Conservation (phyloP, 306 rosid genomes). For the Prunus mongolica region DNA sequence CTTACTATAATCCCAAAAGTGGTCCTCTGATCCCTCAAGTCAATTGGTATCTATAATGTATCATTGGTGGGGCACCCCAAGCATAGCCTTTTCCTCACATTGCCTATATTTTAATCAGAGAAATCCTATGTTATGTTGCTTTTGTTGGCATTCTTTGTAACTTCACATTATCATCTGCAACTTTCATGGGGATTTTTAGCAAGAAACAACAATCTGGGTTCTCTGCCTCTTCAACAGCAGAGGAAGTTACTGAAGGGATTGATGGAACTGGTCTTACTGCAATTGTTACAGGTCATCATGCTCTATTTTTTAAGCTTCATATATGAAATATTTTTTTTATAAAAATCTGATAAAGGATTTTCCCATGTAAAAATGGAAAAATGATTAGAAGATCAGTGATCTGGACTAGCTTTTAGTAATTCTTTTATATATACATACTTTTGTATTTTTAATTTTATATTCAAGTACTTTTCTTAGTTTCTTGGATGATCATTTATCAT, state of each 20-base stretch:
- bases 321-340: too few relatives aligned
- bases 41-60: not conserved
- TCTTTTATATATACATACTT: not conserved
- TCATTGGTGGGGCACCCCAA: not conserved
- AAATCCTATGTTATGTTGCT: not conserved
- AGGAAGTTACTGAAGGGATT: slow-evolving; percentile 55
- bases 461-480: not conserved
- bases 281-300: slow-evolving; percentile 52
- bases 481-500: not conserved
- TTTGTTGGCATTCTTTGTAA: not conserved
- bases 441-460: not conserved
- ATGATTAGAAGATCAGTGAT: not conserved
- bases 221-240: slow-evolving; percentile 59
- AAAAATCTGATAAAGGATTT: not conserved
- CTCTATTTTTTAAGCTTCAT: not conserved
- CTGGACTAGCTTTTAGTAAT: not conserved
- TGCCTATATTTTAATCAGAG: not conserved
- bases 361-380: not conserved
- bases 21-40: too few relatives aligned
- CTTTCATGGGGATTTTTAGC: slow-evolving; percentile 49
- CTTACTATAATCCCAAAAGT: too few relatives aligned
- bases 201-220: slow-evolving; percentile 54
- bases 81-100: not conserved
- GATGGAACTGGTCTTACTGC: slow-evolving; percentile 61
- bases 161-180: not conserved